phyloP scores from a whole-genome alignment of 2,329 filamentous ascomycete genomes.

The Endoconidiophora laricicola region DNA sequence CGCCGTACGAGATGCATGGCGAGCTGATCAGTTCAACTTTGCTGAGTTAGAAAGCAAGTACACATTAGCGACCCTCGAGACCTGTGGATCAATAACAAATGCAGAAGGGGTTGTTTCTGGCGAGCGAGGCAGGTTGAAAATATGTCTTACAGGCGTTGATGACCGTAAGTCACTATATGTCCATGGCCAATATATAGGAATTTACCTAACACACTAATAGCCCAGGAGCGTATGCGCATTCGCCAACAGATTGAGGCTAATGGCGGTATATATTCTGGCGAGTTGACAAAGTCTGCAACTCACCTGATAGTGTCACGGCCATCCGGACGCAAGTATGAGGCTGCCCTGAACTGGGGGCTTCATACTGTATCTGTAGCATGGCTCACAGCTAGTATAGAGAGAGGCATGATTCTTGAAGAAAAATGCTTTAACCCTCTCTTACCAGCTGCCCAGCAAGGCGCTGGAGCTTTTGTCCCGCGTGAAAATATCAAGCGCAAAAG shows the following conservation, averaged over 20 bases:
- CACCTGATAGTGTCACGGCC: slow-evolving; percentile 71
- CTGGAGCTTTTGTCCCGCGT: slow-evolving; percentile 35
- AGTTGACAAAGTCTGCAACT: slow-evolving; percentile 71
- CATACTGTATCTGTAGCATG: slow-evolving; percentile 68
- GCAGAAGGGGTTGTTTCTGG: slow-evolving; percentile 17
- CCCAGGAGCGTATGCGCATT: slow-evolving; percentile 51
- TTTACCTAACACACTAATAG: slow-evolving; percentile 21
- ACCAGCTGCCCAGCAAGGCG: slow-evolving; percentile 53
- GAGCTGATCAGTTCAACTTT: slow-evolving; percentile 65
- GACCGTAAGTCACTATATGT: slow-evolving; percentile 23
- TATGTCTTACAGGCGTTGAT: slow-evolving; percentile 42
- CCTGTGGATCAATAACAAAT: slow-evolving; percentile 26
- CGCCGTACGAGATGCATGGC: slow-evolving; percentile 64
- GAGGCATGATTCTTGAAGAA: slow-evolving; percentile 86
- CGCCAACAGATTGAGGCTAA: slow-evolving; percentile 49
- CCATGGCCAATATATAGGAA: not conserved
- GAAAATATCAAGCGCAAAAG: slow-evolving; percentile 6
- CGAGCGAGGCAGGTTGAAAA: slow-evolving; percentile 27
- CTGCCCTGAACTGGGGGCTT: slow-evolving; percentile 69
- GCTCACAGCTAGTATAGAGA: slow-evolving; percentile 65
- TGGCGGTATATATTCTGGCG: slow-evolving; percentile 72
- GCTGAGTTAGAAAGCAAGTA: slow-evolving; percentile 49
- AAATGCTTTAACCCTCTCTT: slow-evolving; percentile 63
- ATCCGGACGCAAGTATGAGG: slow-evolving; percentile 76
- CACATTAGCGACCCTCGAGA: slow-evolving; percentile 46